Conservation (phyloP, 148 eudicot genomes). For the Rhododendron kiyosumense region DNA sequence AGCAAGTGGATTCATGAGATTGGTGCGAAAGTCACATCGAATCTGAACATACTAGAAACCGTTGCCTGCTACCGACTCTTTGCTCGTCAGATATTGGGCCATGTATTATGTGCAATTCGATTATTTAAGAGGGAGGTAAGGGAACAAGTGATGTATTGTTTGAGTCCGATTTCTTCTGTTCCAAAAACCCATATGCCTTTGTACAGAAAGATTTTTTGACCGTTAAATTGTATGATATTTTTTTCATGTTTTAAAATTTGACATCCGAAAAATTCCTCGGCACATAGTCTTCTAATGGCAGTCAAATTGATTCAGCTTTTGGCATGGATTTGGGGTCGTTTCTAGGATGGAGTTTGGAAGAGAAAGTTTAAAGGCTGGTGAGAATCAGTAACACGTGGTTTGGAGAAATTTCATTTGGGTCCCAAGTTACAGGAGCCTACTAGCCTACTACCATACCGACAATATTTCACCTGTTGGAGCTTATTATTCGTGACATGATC, state of each 20-base stretch:
- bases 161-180: no score
- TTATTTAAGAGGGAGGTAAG: no score
- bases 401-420: background rate
- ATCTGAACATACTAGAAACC: background rate
- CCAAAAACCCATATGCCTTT: accelerated
- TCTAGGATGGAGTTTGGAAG: background rate
- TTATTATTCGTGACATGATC: background rate
- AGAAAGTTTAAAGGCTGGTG: background rate
- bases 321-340: no score
- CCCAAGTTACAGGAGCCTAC: background rate
- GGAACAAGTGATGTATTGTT: no score
- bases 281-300: background rate
- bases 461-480: background rate
- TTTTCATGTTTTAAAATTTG: no score
- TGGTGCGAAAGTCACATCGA: background rate
- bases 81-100: background rate
- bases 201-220: accelerated
- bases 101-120: background rate
- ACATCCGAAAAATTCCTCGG: no score
- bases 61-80: background rate
- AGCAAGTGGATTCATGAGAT: background rate
- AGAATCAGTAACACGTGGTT: background rate
- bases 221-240: no score
- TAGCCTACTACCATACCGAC: background rate
- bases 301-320: no score